phyloP scores from a whole-genome alignment of 2,329 filamentous ascomycete species.

The Aaosphaeria pasadenensis region DNA sequence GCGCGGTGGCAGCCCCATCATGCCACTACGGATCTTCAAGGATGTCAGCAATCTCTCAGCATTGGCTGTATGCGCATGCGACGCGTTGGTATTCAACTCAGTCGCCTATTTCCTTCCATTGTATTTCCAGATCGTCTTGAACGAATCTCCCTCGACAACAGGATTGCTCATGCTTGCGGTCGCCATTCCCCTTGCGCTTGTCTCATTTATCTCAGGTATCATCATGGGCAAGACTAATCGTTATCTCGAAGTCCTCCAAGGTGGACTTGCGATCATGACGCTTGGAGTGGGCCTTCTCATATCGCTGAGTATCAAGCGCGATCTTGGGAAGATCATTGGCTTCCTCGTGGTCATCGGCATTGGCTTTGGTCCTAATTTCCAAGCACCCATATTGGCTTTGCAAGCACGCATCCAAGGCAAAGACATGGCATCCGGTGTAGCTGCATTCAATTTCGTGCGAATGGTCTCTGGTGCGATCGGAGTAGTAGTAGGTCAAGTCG shows the following conservation, averaged over 20 bases:
- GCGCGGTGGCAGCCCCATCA: constrained; percentile 61
- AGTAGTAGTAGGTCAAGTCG: constrained; percentile 50
- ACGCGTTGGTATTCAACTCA: constrained; percentile 61
- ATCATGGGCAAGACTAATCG: constrained; percentile 44
- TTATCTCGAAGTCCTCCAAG: constrained; percentile 37
- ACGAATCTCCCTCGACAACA: constrained; percentile 57
- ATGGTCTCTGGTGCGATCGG: constrained; percentile 46
- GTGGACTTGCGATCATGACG: constrained; percentile 30
- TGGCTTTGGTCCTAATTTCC: constrained; percentile 54
- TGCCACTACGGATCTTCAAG: constrained; percentile 65
- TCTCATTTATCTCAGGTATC: constrained; percentile 47
- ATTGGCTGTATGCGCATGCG: constrained; percentile 48
- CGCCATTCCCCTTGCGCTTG: constrained; percentile 43
- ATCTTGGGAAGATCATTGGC: constrained; percentile 39
- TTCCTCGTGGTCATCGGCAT: constrained; percentile 51
- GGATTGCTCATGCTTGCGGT: constrained; percentile 61
- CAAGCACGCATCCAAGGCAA: constrained; percentile 51
- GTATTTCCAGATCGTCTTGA: constrained; percentile 68
- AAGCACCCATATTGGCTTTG: constrained; percentile 48
- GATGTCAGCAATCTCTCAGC: constrained; percentile 55
- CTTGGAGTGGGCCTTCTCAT: constrained; percentile 34
- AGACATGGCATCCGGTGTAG: constrained; percentile 51
- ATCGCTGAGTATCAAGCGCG: constrained; percentile 9
- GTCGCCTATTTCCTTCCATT: constrained; percentile 70
- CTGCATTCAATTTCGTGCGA: constrained; percentile 49